Base-by-base conservation (phyloP, 176 grass and related monocot genomes). In the Carex pumila region DNA sequence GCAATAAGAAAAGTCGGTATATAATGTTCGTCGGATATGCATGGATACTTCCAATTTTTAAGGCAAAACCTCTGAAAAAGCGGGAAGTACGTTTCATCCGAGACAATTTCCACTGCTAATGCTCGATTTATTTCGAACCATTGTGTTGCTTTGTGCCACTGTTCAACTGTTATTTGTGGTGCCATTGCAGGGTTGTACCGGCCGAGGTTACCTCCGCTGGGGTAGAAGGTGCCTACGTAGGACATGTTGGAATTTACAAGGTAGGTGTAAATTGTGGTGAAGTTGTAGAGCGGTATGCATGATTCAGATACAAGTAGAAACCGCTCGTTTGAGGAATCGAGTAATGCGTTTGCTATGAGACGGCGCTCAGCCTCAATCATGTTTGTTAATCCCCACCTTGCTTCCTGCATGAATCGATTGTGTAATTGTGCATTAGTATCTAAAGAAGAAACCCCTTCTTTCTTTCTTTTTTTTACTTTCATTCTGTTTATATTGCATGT, bases 291-390 rank as follows among this genome's bases (percentile, higher is more conserved):
- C 7, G 88, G 88, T 19, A 90, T 81, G 73, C 88, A 90, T 53
- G 88, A 15, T 47, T 90, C 88, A 2, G 88, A 90, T 72, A 85
- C 65, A 25, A 90, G 85, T 29, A 90, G 56, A 19, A 90, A 90
- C 36, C 85, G 81, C 36, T 81, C 62, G 18, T 90, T 87, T 12
- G 85, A 84, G 55, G 79, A 81, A 41, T 90, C 88, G 22, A 90
- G 85, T 9, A 87, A 73, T 3, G 88, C 88, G 7, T 87, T 87
- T 22, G 84, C 85, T 41, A 90, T 4, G 21, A 90, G 71, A 10
- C 84, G 84, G 14, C 84, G 84, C 61, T 89, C 88, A 1, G 84
- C 88, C 49, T 84, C 85, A 7, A 90, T 66, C 81, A 90, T 66
- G 21, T 37, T 84, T 56, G 81, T 12, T 63, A 2, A 52, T 64